phyloP scores from a whole-genome alignment of 495 filamentous ascomycete species.

The Penicillium bovifimosum region DNA sequence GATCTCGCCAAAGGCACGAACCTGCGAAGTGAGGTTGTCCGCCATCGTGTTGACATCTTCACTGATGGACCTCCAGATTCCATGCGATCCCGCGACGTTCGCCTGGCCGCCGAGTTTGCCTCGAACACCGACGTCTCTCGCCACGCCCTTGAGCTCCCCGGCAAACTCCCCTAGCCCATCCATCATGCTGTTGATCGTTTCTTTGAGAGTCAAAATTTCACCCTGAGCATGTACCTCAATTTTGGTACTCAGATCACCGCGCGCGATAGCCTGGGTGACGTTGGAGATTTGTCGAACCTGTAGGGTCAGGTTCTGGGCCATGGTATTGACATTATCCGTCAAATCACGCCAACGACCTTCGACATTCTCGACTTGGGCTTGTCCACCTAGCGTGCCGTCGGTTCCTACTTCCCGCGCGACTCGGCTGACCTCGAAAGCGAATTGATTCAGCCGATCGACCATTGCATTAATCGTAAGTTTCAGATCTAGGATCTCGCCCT shows the following conservation, averaged over 20 bases:
- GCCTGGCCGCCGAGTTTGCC: constrained; percentile 87
- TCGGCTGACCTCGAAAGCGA: constrained; percentile 88
- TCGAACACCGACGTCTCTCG: constrained; percentile 87
- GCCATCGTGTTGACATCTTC: constrained; percentile 79
- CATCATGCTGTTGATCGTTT: constrained; percentile 95
- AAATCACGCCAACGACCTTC: constrained; percentile 89
- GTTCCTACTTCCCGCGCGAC: constrained; percentile 88
- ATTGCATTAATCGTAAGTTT: constrained; percentile 92
- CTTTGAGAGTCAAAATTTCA: constrained; percentile 83
- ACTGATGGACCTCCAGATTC: constrained; percentile 92
- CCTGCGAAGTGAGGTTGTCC: constrained; percentile 84
- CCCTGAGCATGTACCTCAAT: constrained; percentile 86
- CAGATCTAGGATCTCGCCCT: constrained; percentile 86
- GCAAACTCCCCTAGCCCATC: constrained; percentile 86
- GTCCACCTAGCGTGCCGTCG: constrained; percentile 80
- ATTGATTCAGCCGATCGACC: constrained; percentile 89
- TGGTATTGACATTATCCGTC: constrained; percentile 90
- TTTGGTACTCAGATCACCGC: constrained; percentile 81
- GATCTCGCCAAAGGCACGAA: constrained; percentile 84
- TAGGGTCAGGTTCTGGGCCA: constrained; percentile 90
- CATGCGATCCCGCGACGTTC: constrained; percentile 83
- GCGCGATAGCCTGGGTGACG: constrained; percentile 86
- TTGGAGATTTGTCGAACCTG: constrained; percentile 93
- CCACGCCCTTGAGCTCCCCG: constrained; percentile 90
- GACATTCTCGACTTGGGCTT: constrained; percentile 87